A percentile compares a stretch with the other conserved stretches of the same genome.
Evolutionary conservation across 176 grass and related monocot genomes (phyloP).

Genomic region (Ensete ventricosum): DNA sequence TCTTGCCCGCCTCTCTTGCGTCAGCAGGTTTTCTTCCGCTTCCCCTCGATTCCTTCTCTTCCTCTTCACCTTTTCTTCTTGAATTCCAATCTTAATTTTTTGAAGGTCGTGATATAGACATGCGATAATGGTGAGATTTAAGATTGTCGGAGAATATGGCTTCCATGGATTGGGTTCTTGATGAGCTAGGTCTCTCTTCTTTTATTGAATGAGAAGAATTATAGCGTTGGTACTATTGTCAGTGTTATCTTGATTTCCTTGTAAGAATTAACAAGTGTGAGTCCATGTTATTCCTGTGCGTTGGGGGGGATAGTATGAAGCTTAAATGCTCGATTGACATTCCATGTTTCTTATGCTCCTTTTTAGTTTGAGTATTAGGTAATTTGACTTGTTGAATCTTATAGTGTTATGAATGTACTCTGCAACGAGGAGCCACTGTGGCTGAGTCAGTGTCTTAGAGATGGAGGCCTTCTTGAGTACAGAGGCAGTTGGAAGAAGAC

Average conservation of each 20-base stretch:
- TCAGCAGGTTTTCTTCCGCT: slow-evolving; percentile 46
- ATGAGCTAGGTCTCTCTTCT: too few species aligned
- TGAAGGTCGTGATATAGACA: not conserved
- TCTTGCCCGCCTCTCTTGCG: slow-evolving; percentile 76
- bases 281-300: too few species aligned
- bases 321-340: not conserved
- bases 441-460: slow-evolving; percentile 89
- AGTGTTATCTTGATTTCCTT: too few species aligned
- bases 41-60: not conserved
- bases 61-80: too few species aligned
- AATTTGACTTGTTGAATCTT: slow-evolving; percentile 1
- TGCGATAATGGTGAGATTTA: too few species aligned
- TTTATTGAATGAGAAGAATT: too few species aligned
- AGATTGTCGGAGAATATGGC: too few species aligned
- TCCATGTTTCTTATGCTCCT: not conserved
- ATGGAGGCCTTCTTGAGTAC: slow-evolving; percentile 67
- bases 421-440: slow-evolving; percentile 98
- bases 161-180: too few species aligned
- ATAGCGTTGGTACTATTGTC: too few species aligned
- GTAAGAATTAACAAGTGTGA: too few species aligned
- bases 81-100: not conserved
- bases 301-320: not conserved
- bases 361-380: not conserved
- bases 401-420: slow-evolving; percentile 90
- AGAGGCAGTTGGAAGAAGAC: slow-evolving; percentile 83